Percentiles rank a stretch among this genome's conserved stretches.
phyloP scores from a whole-genome alignment of 2,329 filamentous ascomycete genomes.

The Tolypocladium ovalisporum region DNA sequence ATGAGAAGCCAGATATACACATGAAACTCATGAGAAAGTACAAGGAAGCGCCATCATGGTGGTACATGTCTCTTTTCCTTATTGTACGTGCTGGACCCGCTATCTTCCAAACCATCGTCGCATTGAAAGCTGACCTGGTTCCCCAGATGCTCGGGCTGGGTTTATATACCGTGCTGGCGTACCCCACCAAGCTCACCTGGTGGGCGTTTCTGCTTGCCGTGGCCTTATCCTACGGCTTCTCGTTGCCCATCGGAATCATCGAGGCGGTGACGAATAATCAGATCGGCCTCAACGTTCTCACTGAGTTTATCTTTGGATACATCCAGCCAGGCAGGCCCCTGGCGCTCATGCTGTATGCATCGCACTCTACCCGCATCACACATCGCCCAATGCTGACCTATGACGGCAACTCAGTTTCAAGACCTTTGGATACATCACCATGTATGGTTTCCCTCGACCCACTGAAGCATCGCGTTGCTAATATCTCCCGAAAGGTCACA shows the following conservation, averaged over 20 bases:
- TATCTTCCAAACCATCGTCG: background rate
- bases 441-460: conserved; percentile 19
- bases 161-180: conserved; percentile 44
- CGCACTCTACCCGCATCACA: background rate
- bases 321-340: conserved; percentile 63
- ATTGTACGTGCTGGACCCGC: conserved; percentile 27
- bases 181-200: conserved; percentile 58
- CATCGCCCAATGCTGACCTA: background rate
- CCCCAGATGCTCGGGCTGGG: conserved; percentile 42
- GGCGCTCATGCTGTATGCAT: conserved; percentile 57
- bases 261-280: conserved; percentile 60
- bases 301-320: conserved; percentile 65
- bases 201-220: conserved; percentile 63
- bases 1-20: conserved; percentile 51
- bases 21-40: conserved; percentile 56
- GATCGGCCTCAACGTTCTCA: conserved; percentile 64
- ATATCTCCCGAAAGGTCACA: conserved; percentile 32
- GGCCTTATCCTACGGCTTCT: conserved; percentile 50
- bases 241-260: conserved; percentile 58
- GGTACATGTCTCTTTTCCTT: conserved; percentile 48
- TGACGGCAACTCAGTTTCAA: conserved; percentile 37
- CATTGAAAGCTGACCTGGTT: background rate
- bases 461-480: background rate
- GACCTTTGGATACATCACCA: conserved; percentile 52
- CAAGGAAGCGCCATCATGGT: conserved; percentile 51